Conservation (phyloP, 2,329 filamentous ascomycete species). For the Gyromitra esculenta region DNA sequence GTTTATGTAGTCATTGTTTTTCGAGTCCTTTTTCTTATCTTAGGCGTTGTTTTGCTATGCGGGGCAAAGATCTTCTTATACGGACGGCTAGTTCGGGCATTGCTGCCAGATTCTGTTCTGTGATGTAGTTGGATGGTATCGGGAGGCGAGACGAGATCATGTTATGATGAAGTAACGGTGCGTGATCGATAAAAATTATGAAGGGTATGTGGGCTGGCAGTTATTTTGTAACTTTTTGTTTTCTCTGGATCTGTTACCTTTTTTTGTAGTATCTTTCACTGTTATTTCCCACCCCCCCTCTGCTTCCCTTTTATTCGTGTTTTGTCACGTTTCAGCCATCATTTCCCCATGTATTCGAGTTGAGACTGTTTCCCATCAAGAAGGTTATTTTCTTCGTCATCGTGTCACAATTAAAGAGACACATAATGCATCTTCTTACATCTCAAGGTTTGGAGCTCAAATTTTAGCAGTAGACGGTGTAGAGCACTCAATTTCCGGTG, state of each 20-base stretch:
- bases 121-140: slow-evolving; percentile 14
- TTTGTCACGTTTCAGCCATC: slow-evolving; percentile 24
- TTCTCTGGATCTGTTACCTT: slow-evolving; percentile 24
- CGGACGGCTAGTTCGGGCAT: slow-evolving; percentile 22
- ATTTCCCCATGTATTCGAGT: slow-evolving; percentile 24
- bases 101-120: slow-evolving; percentile 24
- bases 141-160: slow-evolving; percentile 1
- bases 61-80: slow-evolving; percentile 26
- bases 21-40: slow-evolving; percentile 41
- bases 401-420: slow-evolving; percentile 28
- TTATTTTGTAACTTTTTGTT: slow-evolving; percentile 34
- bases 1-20: slow-evolving; percentile 43
- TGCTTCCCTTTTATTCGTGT: neutral
- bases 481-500: neutral
- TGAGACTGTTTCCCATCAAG: slow-evolving; percentile 11
- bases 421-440: slow-evolving; percentile 33
- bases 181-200: slow-evolving; percentile 17
- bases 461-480: neutral
- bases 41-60: slow-evolving; percentile 41
- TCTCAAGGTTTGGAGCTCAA: slow-evolving; percentile 7
- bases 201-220: slow-evolving; percentile 34
- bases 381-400: slow-evolving; percentile 30
- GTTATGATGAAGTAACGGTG: slow-evolving; percentile 31
- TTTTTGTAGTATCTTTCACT: slow-evolving; percentile 33
- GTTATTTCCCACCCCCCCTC: slow-evolving; percentile 4